Conservation (phyloP, 2,329 filamentous ascomycete genomes). For the Pseudogymnoascus sp. region DNA sequence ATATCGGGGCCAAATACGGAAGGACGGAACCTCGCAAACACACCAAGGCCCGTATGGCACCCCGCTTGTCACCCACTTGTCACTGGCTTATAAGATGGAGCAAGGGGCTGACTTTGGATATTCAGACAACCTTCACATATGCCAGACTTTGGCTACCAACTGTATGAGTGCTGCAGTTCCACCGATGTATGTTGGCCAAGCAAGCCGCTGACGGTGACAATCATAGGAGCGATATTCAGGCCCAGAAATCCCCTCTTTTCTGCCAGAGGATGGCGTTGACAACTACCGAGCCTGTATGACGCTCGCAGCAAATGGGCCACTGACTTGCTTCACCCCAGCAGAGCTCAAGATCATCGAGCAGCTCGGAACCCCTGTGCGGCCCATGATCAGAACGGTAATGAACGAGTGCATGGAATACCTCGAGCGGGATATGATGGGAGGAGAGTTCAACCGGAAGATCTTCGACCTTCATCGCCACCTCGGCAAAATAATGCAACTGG, state of each 20-base stretch:
- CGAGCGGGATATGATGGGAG: not conserved
- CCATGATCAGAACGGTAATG: not conserved
- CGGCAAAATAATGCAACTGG: not conserved
- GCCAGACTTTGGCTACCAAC: slow-evolving; percentile 4
- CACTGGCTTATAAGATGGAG: not conserved
- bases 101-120: slow-evolving; percentile 1
- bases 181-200: not conserved
- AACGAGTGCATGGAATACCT: not conserved
- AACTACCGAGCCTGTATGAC: not conserved
- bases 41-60: not conserved
- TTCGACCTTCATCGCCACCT: not conserved
- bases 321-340: not conserved
- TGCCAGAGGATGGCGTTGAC: not conserved
- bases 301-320: not conserved
- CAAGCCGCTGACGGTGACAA: not conserved
- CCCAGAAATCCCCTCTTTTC: not conserved
- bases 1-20: not conserved
- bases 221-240: not conserved
- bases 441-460: not conserved
- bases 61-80: not conserved
- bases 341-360: not conserved
- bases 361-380: not conserved
- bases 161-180: not conserved
- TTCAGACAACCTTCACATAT: not conserved
- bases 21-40: not conserved